Evolutionary conservation across 768 basidiomycete genomes (phyloP).

Genomic region (Kwoniella shandongensis): DNA sequence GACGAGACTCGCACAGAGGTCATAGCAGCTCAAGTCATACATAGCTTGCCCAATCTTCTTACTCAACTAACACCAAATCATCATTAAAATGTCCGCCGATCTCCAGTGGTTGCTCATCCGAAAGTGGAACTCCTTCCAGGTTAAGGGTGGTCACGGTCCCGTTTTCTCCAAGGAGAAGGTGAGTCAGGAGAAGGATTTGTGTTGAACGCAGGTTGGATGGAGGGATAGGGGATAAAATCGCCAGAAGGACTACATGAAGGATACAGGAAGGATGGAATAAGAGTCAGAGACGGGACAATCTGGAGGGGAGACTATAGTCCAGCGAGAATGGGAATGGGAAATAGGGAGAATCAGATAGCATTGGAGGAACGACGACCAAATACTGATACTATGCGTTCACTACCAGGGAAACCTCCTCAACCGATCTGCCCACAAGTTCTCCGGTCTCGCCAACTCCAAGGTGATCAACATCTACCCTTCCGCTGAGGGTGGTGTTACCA

Average conservation of each 20-base stretch:
- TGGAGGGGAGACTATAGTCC: neutral
- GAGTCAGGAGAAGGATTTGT: constrained; percentile 14
- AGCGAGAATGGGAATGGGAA: neutral
- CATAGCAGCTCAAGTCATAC: no score
- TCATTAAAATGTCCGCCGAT: constrained; percentile 69
- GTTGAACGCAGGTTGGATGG: neutral
- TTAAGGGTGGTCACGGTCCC: constrained; percentile 74
- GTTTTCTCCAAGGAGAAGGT: constrained; percentile 80
- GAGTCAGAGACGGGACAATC: no score
- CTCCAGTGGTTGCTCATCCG: constrained; percentile 86
- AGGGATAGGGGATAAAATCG: neutral
- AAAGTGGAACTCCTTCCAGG: constrained; percentile 81
- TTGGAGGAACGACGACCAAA: neutral
- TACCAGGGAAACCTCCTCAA: constrained; percentile 68
- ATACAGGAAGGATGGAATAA: neutral
- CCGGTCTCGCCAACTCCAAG: constrained; percentile 84
- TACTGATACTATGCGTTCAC: neutral
- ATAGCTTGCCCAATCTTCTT: no score
- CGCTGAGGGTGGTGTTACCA: constrained; percentile 40
- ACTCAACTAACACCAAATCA: neutral
- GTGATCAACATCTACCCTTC: constrained; percentile 43
- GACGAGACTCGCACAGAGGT: no score
- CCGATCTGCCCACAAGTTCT: constrained; percentile 89
- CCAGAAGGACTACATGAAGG: neutral
- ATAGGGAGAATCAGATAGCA: neutral